phyloP scores from a whole-genome alignment of 2,329 filamentous ascomycete species.

The Aspergillus sp. region DNA sequence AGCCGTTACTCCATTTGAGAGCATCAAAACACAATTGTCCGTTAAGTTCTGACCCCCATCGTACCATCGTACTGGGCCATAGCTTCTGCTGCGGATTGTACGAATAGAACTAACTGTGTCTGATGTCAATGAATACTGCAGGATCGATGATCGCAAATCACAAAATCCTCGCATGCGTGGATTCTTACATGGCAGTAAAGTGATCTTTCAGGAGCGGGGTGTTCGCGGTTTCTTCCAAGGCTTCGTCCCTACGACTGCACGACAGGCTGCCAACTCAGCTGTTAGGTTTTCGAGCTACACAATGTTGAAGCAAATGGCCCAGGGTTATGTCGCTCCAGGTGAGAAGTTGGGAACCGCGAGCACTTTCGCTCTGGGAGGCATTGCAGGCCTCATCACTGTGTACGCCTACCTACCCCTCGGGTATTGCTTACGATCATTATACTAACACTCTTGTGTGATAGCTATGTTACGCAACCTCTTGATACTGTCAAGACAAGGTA shows the following conservation, averaged over 20 bases:
- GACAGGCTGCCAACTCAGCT: constrained; percentile 92
- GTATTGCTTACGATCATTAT: neutral
- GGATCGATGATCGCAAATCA: constrained; percentile 91
- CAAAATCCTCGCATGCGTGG: constrained; percentile 83
- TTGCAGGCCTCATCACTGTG: constrained; percentile 90
- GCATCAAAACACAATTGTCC: constrained; percentile 93
- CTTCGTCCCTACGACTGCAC: constrained; percentile 89
- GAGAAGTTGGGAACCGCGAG: constrained; percentile 87
- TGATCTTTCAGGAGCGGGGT: constrained; percentile 87
- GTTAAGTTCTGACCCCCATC: constrained; percentile 26
- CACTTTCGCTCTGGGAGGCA: constrained; percentile 87
- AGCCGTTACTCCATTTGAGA: constrained; percentile 95
- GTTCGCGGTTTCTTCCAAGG: constrained; percentile 94
- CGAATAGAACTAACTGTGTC: neutral
- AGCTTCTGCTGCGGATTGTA: neutral
- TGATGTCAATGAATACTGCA: constrained; percentile 36
- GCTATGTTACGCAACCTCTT: constrained; percentile 65
- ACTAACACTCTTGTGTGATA: constrained; percentile 25
- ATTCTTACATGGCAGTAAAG: constrained; percentile 83
- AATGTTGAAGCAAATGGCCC: constrained; percentile 83
- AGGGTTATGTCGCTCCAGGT: constrained; percentile 87
- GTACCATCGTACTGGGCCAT: neutral
- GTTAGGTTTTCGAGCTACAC: constrained; percentile 91
- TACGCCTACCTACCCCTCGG: constrained; percentile 37
- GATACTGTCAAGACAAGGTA: constrained; percentile 90